Percentiles rank a stretch among this genome's conserved stretches.
phyloP scores from a whole-genome alignment of 2,329 filamentous ascomycete genomes.

The Talaromyces marneffei region DNA sequence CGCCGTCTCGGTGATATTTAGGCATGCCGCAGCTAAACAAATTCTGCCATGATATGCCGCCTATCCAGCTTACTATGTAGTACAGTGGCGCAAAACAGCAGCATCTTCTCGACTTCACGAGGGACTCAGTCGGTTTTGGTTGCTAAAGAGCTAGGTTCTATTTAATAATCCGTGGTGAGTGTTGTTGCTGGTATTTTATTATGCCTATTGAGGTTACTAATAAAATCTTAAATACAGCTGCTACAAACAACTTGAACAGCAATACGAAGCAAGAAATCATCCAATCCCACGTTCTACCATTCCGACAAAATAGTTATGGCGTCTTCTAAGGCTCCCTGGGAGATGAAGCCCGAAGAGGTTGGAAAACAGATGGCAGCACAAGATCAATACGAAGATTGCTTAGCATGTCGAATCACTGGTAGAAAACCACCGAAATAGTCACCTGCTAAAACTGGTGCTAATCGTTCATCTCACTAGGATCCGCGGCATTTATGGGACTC shows the following conservation, averaged over 20 bases:
- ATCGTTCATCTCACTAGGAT: constrained; percentile 47
- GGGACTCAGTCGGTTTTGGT: neutral
- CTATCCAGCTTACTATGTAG: constrained; percentile 8
- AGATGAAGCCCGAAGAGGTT: constrained; percentile 54
- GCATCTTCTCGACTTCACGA: neutral
- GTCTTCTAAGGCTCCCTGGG: constrained; percentile 39
- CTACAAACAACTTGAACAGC: neutral
- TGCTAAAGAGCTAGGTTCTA: neutral
- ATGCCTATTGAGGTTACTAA: neutral
- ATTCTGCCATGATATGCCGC: constrained; percentile 34
- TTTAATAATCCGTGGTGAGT: neutral
- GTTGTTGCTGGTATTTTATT: neutral
- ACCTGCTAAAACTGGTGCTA: neutral
- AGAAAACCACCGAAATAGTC: constrained; percentile 27
- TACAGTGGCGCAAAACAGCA: neutral
- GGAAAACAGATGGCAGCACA: constrained; percentile 48
- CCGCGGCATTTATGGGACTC: constrained; percentile 67
- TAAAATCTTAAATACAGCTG: neutral
- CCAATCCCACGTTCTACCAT: neutral
- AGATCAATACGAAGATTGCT: constrained; percentile 55
- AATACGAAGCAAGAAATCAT: neutral
- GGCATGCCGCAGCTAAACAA: neutral
- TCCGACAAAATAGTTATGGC: constrained; percentile 33
- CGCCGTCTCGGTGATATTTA: neutral
- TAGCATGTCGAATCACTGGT: constrained; percentile 67